These are phyloP conservation scores for Neofusicoccum cordaticola DNA, from an alignment of 2,329 filamentous ascomycete species.

Conservation along the genomic window DNA sequence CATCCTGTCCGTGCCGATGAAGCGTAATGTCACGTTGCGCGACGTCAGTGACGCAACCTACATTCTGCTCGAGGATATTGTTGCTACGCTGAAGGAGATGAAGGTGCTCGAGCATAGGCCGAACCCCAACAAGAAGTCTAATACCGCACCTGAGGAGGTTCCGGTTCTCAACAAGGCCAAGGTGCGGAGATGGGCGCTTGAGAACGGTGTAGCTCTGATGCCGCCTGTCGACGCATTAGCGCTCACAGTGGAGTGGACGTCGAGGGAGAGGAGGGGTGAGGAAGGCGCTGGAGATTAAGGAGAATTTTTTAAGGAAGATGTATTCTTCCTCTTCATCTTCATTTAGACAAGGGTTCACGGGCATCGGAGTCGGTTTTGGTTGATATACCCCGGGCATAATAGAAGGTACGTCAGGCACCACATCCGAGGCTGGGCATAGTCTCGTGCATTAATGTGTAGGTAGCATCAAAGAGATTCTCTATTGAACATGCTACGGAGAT, in stretches of 20 bases:
- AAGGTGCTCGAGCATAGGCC: conserved; percentile 27
- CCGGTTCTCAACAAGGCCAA: conserved; percentile 14
- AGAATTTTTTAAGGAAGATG: not conserved
- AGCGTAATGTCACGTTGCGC: conserved; percentile 61
- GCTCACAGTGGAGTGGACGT: conserved; percentile 2
- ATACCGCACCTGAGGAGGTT: not conserved
- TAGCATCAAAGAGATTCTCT: not conserved
- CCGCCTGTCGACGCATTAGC: conserved; percentile 10
- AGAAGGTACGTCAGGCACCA: conserved; percentile 1
- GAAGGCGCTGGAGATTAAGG: not conserved
- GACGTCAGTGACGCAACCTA: conserved; percentile 76
- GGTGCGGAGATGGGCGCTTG: conserved; percentile 14
- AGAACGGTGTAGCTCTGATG: conserved; percentile 8
- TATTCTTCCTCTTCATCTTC: not conserved
- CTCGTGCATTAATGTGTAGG: not conserved
- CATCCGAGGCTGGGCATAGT: not conserved
- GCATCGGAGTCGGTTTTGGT: not conserved
- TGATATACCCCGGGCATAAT: conserved; percentile 11
- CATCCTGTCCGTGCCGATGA: conserved; percentile 46
- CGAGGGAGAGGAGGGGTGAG: not conserved
- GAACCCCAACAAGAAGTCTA: not conserved
- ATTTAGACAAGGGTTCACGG: not conserved
- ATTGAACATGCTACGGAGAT: not conserved
- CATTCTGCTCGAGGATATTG: conserved; percentile 81
- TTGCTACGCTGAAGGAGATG: conserved; percentile 77